phyloP scores from a whole-genome alignment of 768 basidiomycete genomes.

The Boletus rufocinnamomeus region DNA sequence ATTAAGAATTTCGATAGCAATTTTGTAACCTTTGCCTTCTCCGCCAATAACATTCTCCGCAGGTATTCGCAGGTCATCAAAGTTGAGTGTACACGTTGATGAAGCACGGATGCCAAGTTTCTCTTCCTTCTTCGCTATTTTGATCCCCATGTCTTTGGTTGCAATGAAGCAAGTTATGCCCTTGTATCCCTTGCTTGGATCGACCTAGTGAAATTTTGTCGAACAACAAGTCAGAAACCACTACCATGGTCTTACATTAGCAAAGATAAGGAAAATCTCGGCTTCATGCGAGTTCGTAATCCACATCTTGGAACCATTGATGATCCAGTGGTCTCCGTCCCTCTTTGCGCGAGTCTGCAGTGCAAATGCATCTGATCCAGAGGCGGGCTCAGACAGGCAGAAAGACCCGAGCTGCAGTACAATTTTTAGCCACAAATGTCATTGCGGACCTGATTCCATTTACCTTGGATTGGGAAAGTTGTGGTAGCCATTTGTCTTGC shows the following conservation, averaged over 20 bases:
- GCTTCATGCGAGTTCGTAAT: constrained; percentile 95
- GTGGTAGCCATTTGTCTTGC: constrained; percentile 85
- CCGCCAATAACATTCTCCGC: constrained; percentile 91
- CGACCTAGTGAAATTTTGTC: constrained; percentile 47
- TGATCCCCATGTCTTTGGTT: constrained; percentile 93
- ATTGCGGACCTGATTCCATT: not conserved
- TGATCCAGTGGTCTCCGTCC: constrained; percentile 79
- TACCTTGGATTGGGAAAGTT: constrained; percentile 77
- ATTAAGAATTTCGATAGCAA: constrained; percentile 96
- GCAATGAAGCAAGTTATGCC: constrained; percentile 98
- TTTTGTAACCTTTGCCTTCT: constrained; percentile 91
- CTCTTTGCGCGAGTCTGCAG: constrained; percentile 90
- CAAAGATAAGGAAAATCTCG: constrained; percentile 91
- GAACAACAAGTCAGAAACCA: not conserved
- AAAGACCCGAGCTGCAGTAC: constrained; percentile 83
- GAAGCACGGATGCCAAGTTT: constrained; percentile 97
- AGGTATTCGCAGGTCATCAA: constrained; percentile 88
- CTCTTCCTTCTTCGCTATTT: constrained; percentile 98
- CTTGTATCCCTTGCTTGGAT: constrained; percentile 95
- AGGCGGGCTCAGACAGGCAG: constrained; percentile 89
- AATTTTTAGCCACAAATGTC: not conserved
- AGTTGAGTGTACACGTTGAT: constrained; percentile 91
- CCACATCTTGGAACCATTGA: constrained; percentile 99
- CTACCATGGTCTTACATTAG: constrained; percentile 64
- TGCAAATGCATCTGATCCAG: constrained; percentile 97